Evolutionary conservation across 1,139 yeast species (phyloP), one percentile per base, ranked within the genome.

Genomic region (Magnusiomyces fungicola): DNA sequence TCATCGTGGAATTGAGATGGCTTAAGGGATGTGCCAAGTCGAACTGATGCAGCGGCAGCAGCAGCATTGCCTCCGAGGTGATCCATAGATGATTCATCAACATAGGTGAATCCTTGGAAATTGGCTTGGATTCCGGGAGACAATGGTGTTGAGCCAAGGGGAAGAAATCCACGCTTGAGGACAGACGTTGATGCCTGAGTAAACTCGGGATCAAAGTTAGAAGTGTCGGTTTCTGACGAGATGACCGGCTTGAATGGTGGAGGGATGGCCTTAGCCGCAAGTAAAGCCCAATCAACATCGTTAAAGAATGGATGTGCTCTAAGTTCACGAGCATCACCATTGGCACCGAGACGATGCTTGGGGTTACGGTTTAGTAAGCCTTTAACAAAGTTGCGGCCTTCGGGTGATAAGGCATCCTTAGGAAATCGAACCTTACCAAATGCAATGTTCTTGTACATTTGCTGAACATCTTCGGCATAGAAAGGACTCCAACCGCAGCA

Each of bases 401-500:
- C 97, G 5, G 86, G 77, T 50, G 95, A 84, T 52, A 92, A 72
- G 9, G 92, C 94, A 64, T 92, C 97, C 65, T 90, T 88, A 43
- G 98, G 98, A 69, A 92, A 92, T 61, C 96, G 77, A 32, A 92
- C 97, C 66, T 92, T 92, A 55, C 98, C 97, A 70, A 88, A 92
- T 2, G 97, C 97, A 70, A 92, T 92, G 69, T 92, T 92, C 70
- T 90, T 90, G 72, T 92, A 92, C 97, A 92, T 92, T 69, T 92
- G 96, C 71, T 92, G 97, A 48, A 96, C 88, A 65, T 87, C 92
- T 56, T 90, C 97, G 38, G 97, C 97, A 64, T 88, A 92, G 66
- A 92, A 92, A 49, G 98, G 98, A 16, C 96, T 85, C 97, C 97
- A 92, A 42, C 98, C 98, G 70, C 97, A 92, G 67, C 97, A 76